Base-by-base conservation (phyloP, 495 filamentous ascomycete species). In the Cairneyella variabilis region DNA sequence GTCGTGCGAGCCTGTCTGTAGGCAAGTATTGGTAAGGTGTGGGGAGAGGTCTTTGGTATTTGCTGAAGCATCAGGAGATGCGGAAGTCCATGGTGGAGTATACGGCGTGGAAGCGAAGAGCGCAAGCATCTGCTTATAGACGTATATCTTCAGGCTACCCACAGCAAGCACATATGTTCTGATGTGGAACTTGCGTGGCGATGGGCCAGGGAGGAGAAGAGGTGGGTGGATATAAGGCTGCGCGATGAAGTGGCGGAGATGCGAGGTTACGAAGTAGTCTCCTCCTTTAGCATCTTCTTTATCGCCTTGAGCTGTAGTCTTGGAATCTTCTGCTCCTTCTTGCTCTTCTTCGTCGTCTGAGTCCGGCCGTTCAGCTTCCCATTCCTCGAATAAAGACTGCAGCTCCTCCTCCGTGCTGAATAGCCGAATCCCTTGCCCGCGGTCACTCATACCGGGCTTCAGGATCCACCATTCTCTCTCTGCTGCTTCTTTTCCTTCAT, bases 161-260 rank as follows among this genome's bases (percentile, higher is more conserved):
- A 86, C 74, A 37, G 87, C 84, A 44, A 96, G 80, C 47, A 93
- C 89, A 64, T 98, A 98, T 2, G 85, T 85, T 21, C 93, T 78
- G 61, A 98, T 89, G 69, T 98, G 93, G 75, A 98, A 98, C 71
- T 98, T 98, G 28, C 83, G 79, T 51, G 75, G 71, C n/a, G 77
- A 74, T 36, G 66, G 69, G 12, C 80, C 73, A n/a, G n/a, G n/a
- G 2, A 96, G 74, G 2, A 97, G 76, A 3, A 98, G 81, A 1
- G 92, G 91, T 3, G 85, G 88, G 66, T 95, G 80, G 65, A 97
- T 91, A 68, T 98, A 98, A n/a, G 89, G 86, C 68, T 98, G 93
- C 2, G 85, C 89, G 65, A 96, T 80, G 73, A 98, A 98, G 69
- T 97, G 91, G 59, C 93, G 88, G 51, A 98, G 84, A 54, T 97